These are phyloP conservation scores for Cryptosporidium felis DNA, from an alignment of 169 alveolate species.

Conservation along the genomic window DNA sequence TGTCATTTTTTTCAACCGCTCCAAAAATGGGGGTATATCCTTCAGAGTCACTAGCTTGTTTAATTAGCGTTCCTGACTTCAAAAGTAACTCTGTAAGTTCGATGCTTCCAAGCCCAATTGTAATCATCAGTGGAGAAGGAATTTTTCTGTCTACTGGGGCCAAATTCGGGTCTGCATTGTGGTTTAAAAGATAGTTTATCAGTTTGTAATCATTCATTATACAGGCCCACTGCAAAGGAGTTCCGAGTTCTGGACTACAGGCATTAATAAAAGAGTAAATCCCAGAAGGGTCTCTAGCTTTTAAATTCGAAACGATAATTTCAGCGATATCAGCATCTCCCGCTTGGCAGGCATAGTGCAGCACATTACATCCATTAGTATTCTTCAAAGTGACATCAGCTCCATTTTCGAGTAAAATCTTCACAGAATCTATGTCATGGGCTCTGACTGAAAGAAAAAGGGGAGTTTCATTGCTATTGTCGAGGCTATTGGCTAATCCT, in stretches of 20 bases:
- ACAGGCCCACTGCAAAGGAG: slow-evolving; percentile 71
- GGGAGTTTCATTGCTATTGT: slow-evolving; percentile 41
- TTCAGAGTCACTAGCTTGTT: slow-evolving; percentile 37
- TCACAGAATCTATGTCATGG: slow-evolving; percentile 40
- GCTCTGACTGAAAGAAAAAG: slow-evolving; percentile 65
- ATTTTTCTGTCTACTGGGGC: slow-evolving; percentile 2
- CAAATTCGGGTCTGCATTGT: slow-evolving; percentile 25
- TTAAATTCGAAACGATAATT: neutral
- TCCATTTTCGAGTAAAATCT: slow-evolving; percentile 18
- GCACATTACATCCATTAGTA: slow-evolving; percentile 18
- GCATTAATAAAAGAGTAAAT: slow-evolving; percentile 18
- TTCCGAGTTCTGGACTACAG: slow-evolving; percentile 61
- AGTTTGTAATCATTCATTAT: slow-evolving; percentile 36
- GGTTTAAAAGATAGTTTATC: slow-evolving; percentile 12
- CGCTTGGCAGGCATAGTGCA: slow-evolving; percentile 53
- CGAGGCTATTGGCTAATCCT: slow-evolving; percentile 44
- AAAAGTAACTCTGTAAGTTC: slow-evolving; percentile 29
- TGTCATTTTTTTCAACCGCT: slow-evolving; percentile 34
- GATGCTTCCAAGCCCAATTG: slow-evolving; percentile 31
- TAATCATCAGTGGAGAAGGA: slow-evolving; percentile 39
- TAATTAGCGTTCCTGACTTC: slow-evolving; percentile 35
- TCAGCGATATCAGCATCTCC: slow-evolving; percentile 9
- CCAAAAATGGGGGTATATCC: slow-evolving; percentile 61
- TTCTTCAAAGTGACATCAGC: slow-evolving; percentile 24
- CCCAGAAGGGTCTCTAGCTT: neutral